A percentile compares a stretch with the other conserved stretches of the same genome.
Conservation (phyloP, 2,329 filamentous ascomycete species). For the Hypoxylon sp. region DNA sequence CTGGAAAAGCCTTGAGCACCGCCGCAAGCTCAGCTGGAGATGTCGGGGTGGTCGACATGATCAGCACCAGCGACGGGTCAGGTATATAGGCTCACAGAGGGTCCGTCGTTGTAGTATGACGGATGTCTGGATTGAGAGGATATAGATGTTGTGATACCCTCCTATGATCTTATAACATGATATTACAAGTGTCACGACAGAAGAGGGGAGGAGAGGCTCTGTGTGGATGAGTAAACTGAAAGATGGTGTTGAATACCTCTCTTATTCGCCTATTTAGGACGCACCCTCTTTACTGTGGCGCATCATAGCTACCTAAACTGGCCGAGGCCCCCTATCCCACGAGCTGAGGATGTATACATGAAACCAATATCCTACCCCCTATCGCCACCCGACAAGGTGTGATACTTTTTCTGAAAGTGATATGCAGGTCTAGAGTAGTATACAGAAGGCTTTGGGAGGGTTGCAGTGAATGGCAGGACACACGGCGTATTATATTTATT, state of each 20-base stretch:
- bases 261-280: not conserved
- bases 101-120: not conserved
- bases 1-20: not conserved
- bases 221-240: not conserved
- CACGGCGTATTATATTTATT: not conserved
- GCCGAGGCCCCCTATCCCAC: not conserved
- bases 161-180: not conserved
- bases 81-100: not conserved
- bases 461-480: not conserved
- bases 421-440: not conserved
- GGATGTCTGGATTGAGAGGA: not conserved
- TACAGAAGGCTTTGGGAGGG: constrained; percentile 1
- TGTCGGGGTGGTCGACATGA: not conserved
- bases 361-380: not conserved
- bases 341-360: not conserved
- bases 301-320: not conserved
- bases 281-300: not conserved
- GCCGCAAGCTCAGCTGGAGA: not conserved
- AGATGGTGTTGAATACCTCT: not conserved
- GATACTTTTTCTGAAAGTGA: not conserved
- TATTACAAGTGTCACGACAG: not conserved
- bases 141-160: not conserved
- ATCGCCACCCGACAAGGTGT: not conserved
- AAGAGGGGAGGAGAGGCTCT: not conserved
- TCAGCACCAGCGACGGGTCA: not conserved